Evolutionary conservation across 768 basidiomycete species (phyloP).

Genomic region (Gautieria morchelliformis): DNA sequence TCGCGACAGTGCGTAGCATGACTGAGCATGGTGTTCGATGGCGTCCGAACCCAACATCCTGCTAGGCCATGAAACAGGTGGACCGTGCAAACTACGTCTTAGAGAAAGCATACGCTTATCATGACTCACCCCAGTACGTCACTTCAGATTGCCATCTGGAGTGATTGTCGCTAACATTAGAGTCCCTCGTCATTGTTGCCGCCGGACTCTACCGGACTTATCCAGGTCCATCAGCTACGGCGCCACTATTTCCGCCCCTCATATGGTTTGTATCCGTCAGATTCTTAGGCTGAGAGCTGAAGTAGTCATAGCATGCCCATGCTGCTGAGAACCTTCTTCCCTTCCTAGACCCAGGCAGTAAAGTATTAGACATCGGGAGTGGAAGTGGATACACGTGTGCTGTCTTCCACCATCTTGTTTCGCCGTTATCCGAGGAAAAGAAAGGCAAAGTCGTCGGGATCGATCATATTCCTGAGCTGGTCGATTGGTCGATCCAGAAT

Average conservation of each 20-base stretch:
- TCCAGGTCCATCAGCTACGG: constrained; percentile 64
- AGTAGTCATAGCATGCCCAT: constrained; percentile 59
- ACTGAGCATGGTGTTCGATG: too few species aligned
- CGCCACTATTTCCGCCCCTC: constrained; percentile 93
- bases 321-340: constrained; percentile 72
- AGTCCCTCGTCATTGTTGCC: background rate
- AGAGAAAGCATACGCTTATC: constrained; percentile 19
- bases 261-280: constrained; percentile 55
- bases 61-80: constrained; percentile 58
- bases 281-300: background rate
- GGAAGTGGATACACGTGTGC: constrained; percentile 85
- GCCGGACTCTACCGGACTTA: too few species aligned
- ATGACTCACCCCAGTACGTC: constrained; percentile 28
- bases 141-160: background rate
- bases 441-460: constrained; percentile 71
- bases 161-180: background rate
- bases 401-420: constrained; percentile 68
- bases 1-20: constrained; percentile 38
- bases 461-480: constrained; percentile 80
- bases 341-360: constrained; percentile 57
- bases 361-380: constrained; percentile 82
- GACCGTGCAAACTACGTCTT: constrained; percentile 65
- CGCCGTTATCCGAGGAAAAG: constrained; percentile 22
- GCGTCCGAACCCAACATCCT: background rate
- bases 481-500: constrained; percentile 60